These are phyloP conservation scores for Protomyces lactucae-debilis DNA, from an alignment of 1,139 yeast species.

Conservation along the genomic window DNA sequence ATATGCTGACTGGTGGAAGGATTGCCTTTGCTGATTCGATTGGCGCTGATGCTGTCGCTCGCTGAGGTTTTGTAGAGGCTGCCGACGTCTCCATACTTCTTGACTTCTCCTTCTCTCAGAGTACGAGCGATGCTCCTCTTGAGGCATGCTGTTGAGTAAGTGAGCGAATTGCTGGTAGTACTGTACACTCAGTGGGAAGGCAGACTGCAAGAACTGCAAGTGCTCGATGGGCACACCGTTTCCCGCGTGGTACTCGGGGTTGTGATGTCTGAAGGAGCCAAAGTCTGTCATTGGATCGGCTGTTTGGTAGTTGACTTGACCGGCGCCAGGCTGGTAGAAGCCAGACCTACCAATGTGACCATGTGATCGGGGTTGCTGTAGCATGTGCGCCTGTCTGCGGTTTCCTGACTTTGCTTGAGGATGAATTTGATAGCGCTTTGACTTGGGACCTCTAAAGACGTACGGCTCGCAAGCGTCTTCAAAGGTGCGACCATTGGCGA, in stretches of 20 bases:
- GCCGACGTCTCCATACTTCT: neutral
- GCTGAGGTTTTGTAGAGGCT: neutral
- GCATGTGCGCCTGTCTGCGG: neutral
- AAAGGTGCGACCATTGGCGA: conserved; percentile 21
- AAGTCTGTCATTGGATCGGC: neutral
- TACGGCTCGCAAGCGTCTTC: neutral
- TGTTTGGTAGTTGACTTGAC: neutral
- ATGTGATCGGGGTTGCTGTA: neutral
- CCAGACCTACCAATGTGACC: neutral
- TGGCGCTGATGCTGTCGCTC: neutral
- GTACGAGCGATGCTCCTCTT: neutral
- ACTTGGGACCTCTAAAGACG: neutral
- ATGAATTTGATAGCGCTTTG: neutral
- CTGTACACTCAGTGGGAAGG: neutral
- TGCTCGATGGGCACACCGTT: neutral
- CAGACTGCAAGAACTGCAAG: neutral
- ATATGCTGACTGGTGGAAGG: too few species aligned
- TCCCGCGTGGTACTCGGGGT: neutral
- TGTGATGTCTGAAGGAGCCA: neutral
- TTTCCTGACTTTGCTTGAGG: neutral
- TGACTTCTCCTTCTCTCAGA: neutral
- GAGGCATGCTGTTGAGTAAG: neutral
- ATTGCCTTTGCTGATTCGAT: neutral
- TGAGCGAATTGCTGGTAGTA: neutral
- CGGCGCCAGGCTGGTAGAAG: neutral